phyloP scores from a whole-genome alignment of 2,329 filamentous ascomycete genomes.

The Hymenoscyphus salicellus region DNA sequence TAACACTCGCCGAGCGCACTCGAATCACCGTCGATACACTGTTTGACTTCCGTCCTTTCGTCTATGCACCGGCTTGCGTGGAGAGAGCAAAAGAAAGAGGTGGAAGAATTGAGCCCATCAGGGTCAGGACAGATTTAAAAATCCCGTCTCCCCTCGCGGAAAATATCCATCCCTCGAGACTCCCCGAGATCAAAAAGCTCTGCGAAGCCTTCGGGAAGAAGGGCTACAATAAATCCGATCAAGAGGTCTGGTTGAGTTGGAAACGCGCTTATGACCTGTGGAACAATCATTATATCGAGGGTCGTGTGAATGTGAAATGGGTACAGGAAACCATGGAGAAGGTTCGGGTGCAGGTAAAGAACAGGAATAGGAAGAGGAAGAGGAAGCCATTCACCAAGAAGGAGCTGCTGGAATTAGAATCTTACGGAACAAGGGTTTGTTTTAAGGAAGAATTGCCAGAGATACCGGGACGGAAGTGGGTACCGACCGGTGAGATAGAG shows the following conservation, averaged over 20 bases:
- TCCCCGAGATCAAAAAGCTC: conserved; percentile 15
- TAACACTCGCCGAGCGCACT: too few relatives aligned
- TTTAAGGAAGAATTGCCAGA: background rate
- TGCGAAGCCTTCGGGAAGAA: conserved; percentile 12
- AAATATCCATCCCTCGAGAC: conserved; percentile 20
- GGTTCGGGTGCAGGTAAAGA: background rate
- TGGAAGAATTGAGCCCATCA: background rate
- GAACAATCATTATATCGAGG: conserved; percentile 33
- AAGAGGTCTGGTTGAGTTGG: conserved; percentile 32
- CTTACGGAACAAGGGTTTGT: background rate
- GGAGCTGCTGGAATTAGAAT: background rate
- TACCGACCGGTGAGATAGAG: background rate
- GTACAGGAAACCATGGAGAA: conserved; percentile 12
- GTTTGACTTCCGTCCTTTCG: too few relatives aligned
- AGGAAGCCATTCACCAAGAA: background rate
- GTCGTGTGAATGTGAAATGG: conserved; percentile 26
- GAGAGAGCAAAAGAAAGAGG: background rate
- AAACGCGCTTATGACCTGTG: conserved; percentile 35
- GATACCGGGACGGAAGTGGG: background rate
- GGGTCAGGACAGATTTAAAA: background rate
- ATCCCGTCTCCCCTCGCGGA: conserved; percentile 16
- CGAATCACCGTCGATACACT: too few relatives aligned
- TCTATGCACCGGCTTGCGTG: background rate
- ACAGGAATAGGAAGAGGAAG: background rate
- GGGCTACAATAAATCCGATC: background rate